Base-by-base conservation (phyloP, 257 asterid genomes). In the Solanum habrochaites region DNA sequence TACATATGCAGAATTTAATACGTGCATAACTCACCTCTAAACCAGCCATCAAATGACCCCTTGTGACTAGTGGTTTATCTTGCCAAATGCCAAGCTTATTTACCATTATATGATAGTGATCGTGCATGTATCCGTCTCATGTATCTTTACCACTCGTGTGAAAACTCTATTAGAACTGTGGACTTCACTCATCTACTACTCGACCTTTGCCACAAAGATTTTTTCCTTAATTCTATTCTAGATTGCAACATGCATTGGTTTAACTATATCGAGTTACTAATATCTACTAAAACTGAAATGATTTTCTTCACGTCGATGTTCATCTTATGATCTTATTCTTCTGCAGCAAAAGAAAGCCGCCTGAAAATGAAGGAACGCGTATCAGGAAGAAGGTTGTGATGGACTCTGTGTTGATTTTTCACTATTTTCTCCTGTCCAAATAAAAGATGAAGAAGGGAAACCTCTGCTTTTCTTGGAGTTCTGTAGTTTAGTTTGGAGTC, bases 281-380 rank as follows among this genome's bases (percentile, higher is more conserved):
- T 35, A 77, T 23, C 83, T 77, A 43, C 62, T 77, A n/a, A 43
- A 42, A 43, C 39, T 77, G 62, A 14, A n/a, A 3, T 7, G 8
- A 13, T 42, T 78, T 78, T 27, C 52, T 47, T 25, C 15, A 27
- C 27, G 1, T 15, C 1, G 40, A 23, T 78, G 66, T 47, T 77
- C 21, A 77, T 43, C n/a, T 15, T 25, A 15, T 77, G 11, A 42
- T 43, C n/a, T 27, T 25, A 27, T 4, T 80, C 16, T 66, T 87
- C 87, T 87, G 81, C 98, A 96, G 98, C 94, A 94, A 92, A 86
- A 60, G 85, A 96, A 96, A 90, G 88, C 94, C 73, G 95, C 98
- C n/a, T 96, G 92, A 93, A 90, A 49, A 72, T 85, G 73, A 82
- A 87, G 90, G 74, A 85, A 89, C 87, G 21, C 71, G 72, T 88